Percentiles rank a stretch among this genome's conserved stretches.
These are phyloP conservation scores for Saccharum spontaneum DNA, from an alignment of 176 grass and related monocot genomes.

Conservation along the genomic window DNA sequence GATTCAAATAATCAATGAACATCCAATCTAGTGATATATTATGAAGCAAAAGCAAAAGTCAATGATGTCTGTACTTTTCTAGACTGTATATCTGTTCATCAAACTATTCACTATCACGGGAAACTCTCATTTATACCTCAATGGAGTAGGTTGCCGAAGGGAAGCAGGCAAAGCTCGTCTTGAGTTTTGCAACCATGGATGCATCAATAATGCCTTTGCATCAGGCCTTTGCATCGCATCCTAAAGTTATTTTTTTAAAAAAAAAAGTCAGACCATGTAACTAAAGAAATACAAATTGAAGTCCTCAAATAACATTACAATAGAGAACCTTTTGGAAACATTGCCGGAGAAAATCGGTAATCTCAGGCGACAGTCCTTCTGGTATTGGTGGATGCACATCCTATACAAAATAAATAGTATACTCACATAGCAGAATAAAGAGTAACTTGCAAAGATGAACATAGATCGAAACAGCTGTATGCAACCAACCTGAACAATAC, in stretches of 20 bases:
- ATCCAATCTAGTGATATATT: conserved; percentile 15
- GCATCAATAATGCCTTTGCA: conserved; percentile 94
- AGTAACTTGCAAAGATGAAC: not conserved
- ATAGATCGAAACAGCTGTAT: conserved; percentile 20
- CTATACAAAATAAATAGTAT: conserved; percentile 45
- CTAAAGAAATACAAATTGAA: conserved; percentile 13
- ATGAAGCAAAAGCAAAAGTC: conserved; percentile 17
- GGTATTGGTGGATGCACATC: conserved; percentile 97
- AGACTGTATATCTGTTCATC: not conserved
- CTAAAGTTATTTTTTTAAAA: conserved; percentile 43
- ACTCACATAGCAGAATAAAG: not conserved
- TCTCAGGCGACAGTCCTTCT: conserved; percentile 89
- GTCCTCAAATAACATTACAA: conserved; percentile 14
- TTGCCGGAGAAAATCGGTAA: conserved; percentile 94
- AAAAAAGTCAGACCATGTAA: conserved; percentile 37
- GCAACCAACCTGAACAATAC: conserved; percentile 89
- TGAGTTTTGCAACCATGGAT: conserved; percentile 93
- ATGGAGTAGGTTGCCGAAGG: conserved; percentile 54
- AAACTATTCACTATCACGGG: conserved; percentile 12
- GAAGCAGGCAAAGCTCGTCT: conserved; percentile 78
- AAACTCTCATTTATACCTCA: conserved; percentile 50
- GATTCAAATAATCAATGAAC: conserved; percentile 16
- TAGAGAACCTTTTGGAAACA: conserved; percentile 90
- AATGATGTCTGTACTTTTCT: not conserved
- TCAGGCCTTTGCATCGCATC: conserved; percentile 97